Evolutionary conservation across 441 rosid genomes (phyloP).

Genomic region (Croton setiger): DNA sequence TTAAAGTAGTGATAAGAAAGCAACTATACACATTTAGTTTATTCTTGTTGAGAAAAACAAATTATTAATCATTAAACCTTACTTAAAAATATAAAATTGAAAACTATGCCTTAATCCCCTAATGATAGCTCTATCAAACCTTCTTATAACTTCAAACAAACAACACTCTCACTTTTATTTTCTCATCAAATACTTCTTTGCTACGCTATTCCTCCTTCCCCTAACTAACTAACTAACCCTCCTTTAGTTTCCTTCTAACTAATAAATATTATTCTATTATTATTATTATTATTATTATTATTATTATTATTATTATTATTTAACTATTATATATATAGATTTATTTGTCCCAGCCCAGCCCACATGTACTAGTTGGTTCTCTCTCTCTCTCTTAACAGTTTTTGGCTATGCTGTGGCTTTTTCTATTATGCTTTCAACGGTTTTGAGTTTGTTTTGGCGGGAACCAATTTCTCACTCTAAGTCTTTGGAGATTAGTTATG

Average conservation of each 20-base stretch:
- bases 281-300: too few species aligned
- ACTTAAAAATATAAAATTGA: slow-evolving; percentile 17
- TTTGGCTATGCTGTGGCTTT: too few species aligned
- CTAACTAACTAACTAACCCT: slow-evolving; percentile 19
- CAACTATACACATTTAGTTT: slow-evolving; percentile 22
- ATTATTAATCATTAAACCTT: slow-evolving; percentile 20
- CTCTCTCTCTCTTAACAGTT: neutral
- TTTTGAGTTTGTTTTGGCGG: slow-evolving; percentile 40
- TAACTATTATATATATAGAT: neutral
- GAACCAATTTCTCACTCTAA: slow-evolving; percentile 22
- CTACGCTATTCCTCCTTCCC: slow-evolving; percentile 39
- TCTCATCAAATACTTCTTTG: slow-evolving; percentile 28
- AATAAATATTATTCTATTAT: too few species aligned
- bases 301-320: neutral
- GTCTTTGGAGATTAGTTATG: slow-evolving; percentile 1
- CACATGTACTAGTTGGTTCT: too few species aligned
- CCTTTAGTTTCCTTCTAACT: neutral
- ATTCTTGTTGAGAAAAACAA: too few species aligned
- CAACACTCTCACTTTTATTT: neutral
- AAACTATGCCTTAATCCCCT: slow-evolving; percentile 23
- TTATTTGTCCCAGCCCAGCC: neutral
- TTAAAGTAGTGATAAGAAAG: slow-evolving; percentile 68
- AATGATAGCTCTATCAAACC: slow-evolving; percentile 17
- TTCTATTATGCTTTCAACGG: slow-evolving; percentile 37
- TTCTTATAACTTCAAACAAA: slow-evolving; percentile 15